These are phyloP conservation scores for Arthrobotrys conoides DNA, from an alignment of 2,329 filamentous ascomycete genomes.

Conservation along the genomic window DNA sequence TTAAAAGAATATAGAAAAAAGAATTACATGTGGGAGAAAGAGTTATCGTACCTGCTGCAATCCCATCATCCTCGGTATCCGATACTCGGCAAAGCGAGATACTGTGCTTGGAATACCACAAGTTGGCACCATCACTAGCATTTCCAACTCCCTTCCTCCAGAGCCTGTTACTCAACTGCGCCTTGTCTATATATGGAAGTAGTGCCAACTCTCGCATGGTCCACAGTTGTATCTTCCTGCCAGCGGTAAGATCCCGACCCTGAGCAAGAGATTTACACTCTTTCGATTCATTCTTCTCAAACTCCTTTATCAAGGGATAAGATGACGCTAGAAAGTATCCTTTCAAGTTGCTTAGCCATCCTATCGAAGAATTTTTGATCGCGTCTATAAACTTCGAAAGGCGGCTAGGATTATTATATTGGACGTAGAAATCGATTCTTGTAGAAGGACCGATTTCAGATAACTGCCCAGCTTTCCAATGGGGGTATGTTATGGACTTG, in stretches of 20 bases:
- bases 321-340: background rate
- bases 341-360: background rate
- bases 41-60: background rate
- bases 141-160: conserved; percentile 2
- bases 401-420: background rate
- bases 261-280: background rate
- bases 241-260: background rate
- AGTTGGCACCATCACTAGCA: background rate
- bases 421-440: conserved; percentile 9
- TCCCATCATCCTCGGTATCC: background rate
- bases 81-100: conserved; percentile 3
- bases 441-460: conserved; percentile 1
- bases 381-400: background rate
- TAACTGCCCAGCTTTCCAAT: background rate
- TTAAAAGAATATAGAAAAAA: background rate
- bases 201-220: conserved; percentile 4
- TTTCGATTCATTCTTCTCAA: background rate
- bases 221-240: background rate
- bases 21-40: too few species aligned
- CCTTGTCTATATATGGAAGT: background rate
- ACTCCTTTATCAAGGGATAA: background rate
- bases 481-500: too few species aligned
- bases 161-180: background rate
- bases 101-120: conserved; percentile 11
- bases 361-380: background rate